Percentiles rank a stretch among this genome's conserved stretches.
These are phyloP conservation scores for Saxispiralis lemnorum DNA, from an alignment of 495 filamentous ascomycete genomes.

Conservation along the genomic window DNA sequence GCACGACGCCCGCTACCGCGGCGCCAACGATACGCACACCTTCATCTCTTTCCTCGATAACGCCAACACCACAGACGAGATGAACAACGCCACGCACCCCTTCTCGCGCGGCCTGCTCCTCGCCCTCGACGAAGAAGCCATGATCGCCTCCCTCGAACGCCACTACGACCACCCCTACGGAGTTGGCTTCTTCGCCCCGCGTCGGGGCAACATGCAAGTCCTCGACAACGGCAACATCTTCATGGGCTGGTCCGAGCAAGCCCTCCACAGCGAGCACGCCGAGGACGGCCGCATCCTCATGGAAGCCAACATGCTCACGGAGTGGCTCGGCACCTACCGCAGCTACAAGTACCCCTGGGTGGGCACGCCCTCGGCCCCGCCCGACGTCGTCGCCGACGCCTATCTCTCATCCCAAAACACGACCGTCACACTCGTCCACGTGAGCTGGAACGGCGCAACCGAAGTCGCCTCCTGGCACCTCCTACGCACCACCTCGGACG, in stretches of 20 bases:
- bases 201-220: constrained; percentile 4
- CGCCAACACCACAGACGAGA: background rate
- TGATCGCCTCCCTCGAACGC: background rate
- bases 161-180: constrained; percentile 4
- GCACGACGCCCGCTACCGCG: constrained; percentile 6
- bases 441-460: constrained; percentile 16
- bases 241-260: constrained; percentile 8
- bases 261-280: constrained; percentile 1
- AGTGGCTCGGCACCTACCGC: constrained; percentile 6
- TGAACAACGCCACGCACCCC: background rate
- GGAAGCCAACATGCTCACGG: background rate
- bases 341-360: constrained; percentile 6
- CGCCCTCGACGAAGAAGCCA: constrained; percentile 5
- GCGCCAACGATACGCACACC: constrained; percentile 6
- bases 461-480: constrained; percentile 8
- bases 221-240: constrained; percentile 9
- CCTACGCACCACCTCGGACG: background rate
- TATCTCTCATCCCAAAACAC: background rate
- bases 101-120: constrained; percentile 7
- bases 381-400: constrained; percentile 2
- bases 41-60: constrained; percentile 10
- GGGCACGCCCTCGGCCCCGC: constrained; percentile 3
- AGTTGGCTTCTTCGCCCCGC: background rate
- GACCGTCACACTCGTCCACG: constrained; percentile 5
- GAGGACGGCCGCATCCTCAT: constrained; percentile 4